Evolutionary conservation across 2,329 filamentous ascomycete species (phyloP).

Genomic region (Botryotinia globosa): DNA sequence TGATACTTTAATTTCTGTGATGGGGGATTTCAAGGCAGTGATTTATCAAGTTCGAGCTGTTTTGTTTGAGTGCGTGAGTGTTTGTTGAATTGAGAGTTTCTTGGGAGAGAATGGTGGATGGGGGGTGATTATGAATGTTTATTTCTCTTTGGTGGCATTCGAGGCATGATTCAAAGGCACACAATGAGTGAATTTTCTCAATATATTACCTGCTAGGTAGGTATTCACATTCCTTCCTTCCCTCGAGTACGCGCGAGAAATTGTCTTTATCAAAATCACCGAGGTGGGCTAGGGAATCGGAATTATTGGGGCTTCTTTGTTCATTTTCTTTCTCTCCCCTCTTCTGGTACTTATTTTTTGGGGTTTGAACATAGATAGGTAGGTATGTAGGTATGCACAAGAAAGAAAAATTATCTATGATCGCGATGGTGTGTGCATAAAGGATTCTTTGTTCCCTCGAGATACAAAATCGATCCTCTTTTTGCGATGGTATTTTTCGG

Average conservation of each 20-base stretch:
- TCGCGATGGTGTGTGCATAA: not conserved
- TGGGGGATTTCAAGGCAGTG: rapidly evolving
- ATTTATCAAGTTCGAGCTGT: not conserved
- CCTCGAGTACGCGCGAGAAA: not conserved
- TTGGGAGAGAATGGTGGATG: not conserved
- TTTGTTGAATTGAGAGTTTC: rapidly evolving
- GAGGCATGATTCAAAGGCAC: not conserved
- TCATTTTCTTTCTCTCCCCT: not conserved
- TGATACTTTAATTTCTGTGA: not conserved
- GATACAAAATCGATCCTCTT: not conserved
- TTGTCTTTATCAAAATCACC: not conserved
- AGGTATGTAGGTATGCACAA: not conserved
- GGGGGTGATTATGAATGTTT: not conserved
- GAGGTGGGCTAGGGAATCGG: no score
- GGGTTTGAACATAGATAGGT: no score
- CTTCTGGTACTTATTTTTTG: no score
- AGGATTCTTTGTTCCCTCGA: not conserved
- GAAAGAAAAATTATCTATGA: not conserved
- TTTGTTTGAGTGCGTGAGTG: not conserved
- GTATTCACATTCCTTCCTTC: no score
- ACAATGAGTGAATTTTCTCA: not conserved
- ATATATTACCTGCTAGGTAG: no score
- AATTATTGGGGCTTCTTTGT: not conserved
- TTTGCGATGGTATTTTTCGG: no score
- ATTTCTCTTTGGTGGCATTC: not conserved